Evolutionary conservation across 352 stramenopile species (phyloP).

Genomic region (Globisporangium irregulare): DNA sequence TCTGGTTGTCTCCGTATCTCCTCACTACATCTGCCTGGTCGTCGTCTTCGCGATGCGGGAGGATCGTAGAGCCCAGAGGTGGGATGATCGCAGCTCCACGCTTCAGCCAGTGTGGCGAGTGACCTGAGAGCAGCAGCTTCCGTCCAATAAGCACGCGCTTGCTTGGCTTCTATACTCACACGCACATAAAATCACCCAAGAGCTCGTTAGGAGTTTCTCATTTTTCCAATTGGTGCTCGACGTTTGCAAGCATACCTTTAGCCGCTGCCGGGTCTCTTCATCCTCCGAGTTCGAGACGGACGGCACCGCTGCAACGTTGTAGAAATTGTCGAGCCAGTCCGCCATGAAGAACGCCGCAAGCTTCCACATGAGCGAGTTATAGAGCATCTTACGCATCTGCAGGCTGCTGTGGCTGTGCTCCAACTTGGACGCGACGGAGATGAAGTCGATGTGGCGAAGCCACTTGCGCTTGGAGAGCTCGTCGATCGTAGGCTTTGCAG

Average conservation of each 20-base stretch:
- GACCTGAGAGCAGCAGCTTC: slow-evolving; percentile 16
- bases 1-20: not conserved
- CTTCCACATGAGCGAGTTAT: slow-evolving; percentile 49
- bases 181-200: not conserved
- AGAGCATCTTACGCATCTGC: slow-evolving; percentile 22
- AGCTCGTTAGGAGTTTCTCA: not conserved
- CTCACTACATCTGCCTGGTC: not conserved
- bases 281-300: slow-evolving; percentile 21
- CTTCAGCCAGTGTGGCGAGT: slow-evolving; percentile 22
- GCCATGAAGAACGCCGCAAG: slow-evolving; percentile 42
- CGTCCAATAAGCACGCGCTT: slow-evolving; percentile 15
- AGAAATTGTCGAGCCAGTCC: slow-evolving; percentile 28
- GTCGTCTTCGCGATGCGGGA: slow-evolving; percentile 13
- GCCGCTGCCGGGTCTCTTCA: slow-evolving; percentile 24
- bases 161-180: slow-evolving; percentile 6
- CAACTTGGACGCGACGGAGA: slow-evolving; percentile 37
- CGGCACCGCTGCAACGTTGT: not conserved
- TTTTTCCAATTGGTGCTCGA: not conserved
- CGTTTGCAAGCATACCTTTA: slow-evolving; percentile 5
- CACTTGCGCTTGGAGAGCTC: slow-evolving; percentile 49
- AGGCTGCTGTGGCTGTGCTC: slow-evolving; percentile 14
- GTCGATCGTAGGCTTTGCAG: slow-evolving; percentile 30
- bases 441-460: slow-evolving; percentile 55
- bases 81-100: slow-evolving; percentile 35
- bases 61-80: slow-evolving; percentile 28